These are phyloP conservation scores for Crithidia expoeki DNA, from an alignment of 208 protist species.

Conservation along the genomic window DNA sequence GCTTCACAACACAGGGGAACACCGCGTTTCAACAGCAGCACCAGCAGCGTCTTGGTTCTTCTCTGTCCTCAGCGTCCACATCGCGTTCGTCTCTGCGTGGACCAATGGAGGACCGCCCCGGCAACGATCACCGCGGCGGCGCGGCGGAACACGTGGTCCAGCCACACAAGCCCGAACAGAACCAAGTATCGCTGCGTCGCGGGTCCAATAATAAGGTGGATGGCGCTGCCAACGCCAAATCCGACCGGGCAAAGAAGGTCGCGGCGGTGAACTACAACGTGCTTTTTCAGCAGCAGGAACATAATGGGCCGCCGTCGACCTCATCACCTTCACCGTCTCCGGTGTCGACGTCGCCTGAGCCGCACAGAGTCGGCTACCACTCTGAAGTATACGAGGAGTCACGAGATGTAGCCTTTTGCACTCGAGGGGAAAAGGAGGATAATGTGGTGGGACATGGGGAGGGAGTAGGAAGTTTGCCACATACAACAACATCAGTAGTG, in stretches of 20 bases:
- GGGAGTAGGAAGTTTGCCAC: no score
- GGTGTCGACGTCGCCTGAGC: background rate
- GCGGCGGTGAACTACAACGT: conserved; percentile 54
- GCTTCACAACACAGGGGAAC: background rate
- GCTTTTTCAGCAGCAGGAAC: conserved; percentile 32
- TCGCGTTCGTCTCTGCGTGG: conserved; percentile 8
- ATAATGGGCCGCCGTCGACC: background rate
- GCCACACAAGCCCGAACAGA: conserved; percentile 2
- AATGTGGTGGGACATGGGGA: no score
- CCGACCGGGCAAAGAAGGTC: conserved; percentile 2
- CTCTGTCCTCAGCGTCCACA: conserved; percentile 13
- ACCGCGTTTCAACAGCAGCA: no score
- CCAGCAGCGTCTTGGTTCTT: conserved; percentile 3
- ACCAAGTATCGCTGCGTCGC: background rate
- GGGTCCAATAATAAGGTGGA: background rate
- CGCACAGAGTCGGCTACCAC: no score
- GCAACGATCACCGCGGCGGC: background rate
- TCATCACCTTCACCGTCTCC: background rate
- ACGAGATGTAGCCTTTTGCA: background rate
- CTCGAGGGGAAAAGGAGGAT: no score
- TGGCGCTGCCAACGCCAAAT: background rate
- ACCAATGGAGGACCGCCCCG: background rate
- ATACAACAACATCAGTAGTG: no score
- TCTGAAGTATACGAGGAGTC: background rate
- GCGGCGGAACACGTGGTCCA: conserved; percentile 15